phyloP scores from a whole-genome alignment of 305 asterid species.

The Ilex paraguariensis region DNA sequence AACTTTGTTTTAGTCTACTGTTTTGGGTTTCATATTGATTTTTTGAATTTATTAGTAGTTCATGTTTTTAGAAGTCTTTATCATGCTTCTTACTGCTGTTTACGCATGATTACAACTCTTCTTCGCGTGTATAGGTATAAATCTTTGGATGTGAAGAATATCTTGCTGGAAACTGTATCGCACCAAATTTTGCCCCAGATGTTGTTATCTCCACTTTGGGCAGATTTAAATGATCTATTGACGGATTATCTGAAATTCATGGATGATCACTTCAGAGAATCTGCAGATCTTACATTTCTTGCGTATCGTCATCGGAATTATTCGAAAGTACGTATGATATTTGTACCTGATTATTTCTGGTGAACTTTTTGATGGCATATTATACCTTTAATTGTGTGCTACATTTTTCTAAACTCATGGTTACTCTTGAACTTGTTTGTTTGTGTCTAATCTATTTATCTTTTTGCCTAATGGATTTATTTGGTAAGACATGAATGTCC shows the following conservation, averaged over 20 bases:
- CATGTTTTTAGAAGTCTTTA: too few relatives aligned
- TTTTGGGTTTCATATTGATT: constrained; percentile 6
- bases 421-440: neutral
- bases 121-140: constrained; percentile 58
- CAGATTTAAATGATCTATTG: constrained; percentile 59
- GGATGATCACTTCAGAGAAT: constrained; percentile 94
- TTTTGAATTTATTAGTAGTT: neutral
- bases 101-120: constrained; percentile 16
- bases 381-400: neutral
- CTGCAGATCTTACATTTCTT: constrained; percentile 94
- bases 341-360: constrained; percentile 7
- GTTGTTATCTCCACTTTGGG: constrained; percentile 85
- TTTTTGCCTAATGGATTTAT: neutral
- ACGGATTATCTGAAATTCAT: constrained; percentile 75
- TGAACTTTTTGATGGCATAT: neutral
- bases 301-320: constrained; percentile 96
- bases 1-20: constrained; percentile 4
- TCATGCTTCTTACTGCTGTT: neutral
- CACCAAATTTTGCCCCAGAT: constrained; percentile 96
- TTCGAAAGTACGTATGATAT: constrained; percentile 63
- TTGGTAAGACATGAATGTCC: too few relatives aligned
- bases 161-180: constrained; percentile 84
- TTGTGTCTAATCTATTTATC: neutral
- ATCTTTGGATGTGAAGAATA: constrained; percentile 95
- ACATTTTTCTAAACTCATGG: too few relatives aligned